Percentiles rank a stretch among this genome's conserved stretches.
Conservation (phyloP, 164 flowering plant species). For the Santalum album region DNA sequence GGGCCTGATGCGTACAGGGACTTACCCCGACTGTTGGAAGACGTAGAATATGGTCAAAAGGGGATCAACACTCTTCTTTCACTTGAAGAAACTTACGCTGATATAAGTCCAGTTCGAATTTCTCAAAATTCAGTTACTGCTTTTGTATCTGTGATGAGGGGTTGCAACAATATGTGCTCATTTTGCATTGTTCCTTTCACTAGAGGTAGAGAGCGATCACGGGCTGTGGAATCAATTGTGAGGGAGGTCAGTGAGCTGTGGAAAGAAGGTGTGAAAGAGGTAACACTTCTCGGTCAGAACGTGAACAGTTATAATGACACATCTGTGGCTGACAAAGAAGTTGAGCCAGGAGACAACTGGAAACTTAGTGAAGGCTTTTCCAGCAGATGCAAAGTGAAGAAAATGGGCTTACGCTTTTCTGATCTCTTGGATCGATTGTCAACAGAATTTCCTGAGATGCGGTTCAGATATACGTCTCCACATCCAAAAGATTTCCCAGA, state of each 20-base stretch:
- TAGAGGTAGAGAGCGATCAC: constrained; percentile 91
- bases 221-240: constrained; percentile 89
- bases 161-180: constrained; percentile 98
- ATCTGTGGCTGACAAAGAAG: constrained; percentile 45
- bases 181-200: constrained; percentile 97
- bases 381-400: constrained; percentile 72
- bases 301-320: constrained; percentile 95
- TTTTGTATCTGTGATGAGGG: constrained; percentile 96
- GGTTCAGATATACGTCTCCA: constrained; percentile 94
- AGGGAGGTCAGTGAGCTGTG: constrained; percentile 83
- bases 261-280: constrained; percentile 83
- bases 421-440: constrained; percentile 85
- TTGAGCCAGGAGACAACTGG: constrained; percentile 63
- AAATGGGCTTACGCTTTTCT: constrained; percentile 73
- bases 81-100: constrained; percentile 98
- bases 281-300: constrained; percentile 95
- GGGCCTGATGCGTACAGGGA: constrained; percentile 98
- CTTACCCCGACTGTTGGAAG: constrained; percentile 77
- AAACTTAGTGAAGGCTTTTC: constrained; percentile 81
- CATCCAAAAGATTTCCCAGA: constrained; percentile 98
- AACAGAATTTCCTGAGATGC: constrained; percentile 80
- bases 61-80: constrained; percentile 97
- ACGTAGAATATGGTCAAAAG: constrained; percentile 89
- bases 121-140: constrained; percentile 77
- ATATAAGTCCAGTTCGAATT: constrained; percentile 83